Base-by-base conservation (phyloP, 441 rosid genomes). In the Pelargonium cotyledonis region DNA sequence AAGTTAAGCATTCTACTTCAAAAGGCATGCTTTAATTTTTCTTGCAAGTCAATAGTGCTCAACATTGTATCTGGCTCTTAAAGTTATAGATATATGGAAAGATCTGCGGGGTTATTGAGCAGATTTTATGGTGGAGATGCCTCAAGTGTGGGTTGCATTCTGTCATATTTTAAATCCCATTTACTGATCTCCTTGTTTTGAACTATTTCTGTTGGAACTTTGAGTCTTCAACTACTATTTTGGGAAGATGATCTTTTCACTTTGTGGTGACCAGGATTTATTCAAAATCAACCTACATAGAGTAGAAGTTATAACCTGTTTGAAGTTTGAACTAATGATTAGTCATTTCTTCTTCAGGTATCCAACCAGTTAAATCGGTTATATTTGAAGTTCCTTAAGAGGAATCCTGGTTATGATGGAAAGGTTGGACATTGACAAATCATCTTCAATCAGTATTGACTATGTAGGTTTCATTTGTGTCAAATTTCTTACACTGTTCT, bases 321-420 rank as follows among this genome's bases (percentile, higher is more conserved):
- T 67, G 70, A 73, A 72, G 69, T 70, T 76, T 41, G 66, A 61
- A 29, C 49, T 70, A 65, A 69, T 68, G 31, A 60, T 69, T 65
- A 38, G 7, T 57, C 41, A 57, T 68, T 75, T 75, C 49, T 72
- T 65, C 66, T 69, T 7, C 91, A 95, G 99, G 99, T 95, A 41
- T 89, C 99, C 46, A 92, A 86, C 75, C 97, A 95, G 79, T 80
- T 95, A 66, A 95, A 95, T 72, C 43, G 83, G 73, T 81, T 95
- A 53, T 90, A 86, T 73, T 76, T 84, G 57, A 95, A 92, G 85
- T 95, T 95, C 74, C 72, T 84, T 19, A 92, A 85, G 77, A 88
- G 96, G 67, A 95, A 90, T 81, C 95, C 99, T 68, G 96, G 93
- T 68, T 95, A 95, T 82, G 86, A 86, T 68, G 99, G 99, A 80